Evolutionary conservation across 768 basidiomycete species (phyloP), one percentile per base, ranked within the genome.

Genomic region (Lentinula detonsa): DNA sequence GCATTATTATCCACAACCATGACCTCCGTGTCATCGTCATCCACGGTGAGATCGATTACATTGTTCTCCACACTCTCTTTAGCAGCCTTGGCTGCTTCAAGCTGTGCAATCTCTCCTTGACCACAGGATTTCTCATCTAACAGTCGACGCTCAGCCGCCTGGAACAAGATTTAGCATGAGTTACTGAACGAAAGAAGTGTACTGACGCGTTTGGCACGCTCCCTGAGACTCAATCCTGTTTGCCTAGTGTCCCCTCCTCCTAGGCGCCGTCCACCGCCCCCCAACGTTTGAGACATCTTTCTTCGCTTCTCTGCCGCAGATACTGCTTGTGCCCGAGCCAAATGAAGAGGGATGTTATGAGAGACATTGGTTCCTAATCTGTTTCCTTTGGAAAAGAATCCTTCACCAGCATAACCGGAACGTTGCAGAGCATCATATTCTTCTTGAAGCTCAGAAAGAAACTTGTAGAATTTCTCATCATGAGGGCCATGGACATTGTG

Each of bases 401-500:
- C 95, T 72, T 97, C 95, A 13, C 95, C 94, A 5, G 87, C 78
- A 71, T 95, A 98, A 0, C 95, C 95, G 13, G 85, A 86, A 18
- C 85, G 79, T 65, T 86, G 85, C 5, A 97, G 78, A 2, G 80
- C 85, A 43, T 91, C 89, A 65, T 88, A 95, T 74, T 97, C 95
- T 59, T 93, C 88, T 68, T 94, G 88, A 2, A 96, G 77, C 21
- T 79, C 81, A 2, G 82, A 76, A 4, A 92, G 81, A 65, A 83
- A 82, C 60, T 87, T 86, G 76, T 92, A 90, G 65, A 94, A 91
- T 56, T 81, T 83, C 54, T 91, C 88, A 65, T 98, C 92, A 65
- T 97, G 95, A 5, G 93, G 90, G 3, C 93, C 92, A 67, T 93
- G 91, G 7, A 90, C 85, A 68, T 90, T 93, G 69, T 95, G 93